Conservation (phyloP, 495 filamentous ascomycete genomes). For the Beverwykella pulmonaria region DNA sequence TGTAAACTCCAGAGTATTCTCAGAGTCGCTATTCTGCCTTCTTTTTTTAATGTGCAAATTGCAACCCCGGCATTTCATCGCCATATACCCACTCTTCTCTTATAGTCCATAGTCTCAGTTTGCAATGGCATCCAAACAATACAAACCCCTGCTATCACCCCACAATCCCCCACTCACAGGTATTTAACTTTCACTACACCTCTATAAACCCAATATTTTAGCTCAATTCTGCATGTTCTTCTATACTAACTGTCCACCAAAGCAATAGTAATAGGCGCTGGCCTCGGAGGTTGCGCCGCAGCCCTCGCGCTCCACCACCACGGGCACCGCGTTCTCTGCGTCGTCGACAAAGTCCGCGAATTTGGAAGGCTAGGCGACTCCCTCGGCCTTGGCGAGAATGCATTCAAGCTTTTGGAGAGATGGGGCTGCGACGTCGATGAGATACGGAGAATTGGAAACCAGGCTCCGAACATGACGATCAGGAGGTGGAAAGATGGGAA, state of each 20-base stretch:
- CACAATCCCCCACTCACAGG: conserved; percentile 33
- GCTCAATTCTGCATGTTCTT: neutral
- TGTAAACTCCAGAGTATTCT: too few relatives aligned
- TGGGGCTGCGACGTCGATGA: conserved; percentile 54
- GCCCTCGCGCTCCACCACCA: conserved; percentile 57
- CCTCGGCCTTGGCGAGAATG: conserved; percentile 56
- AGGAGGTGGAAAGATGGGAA: conserved; percentile 49
- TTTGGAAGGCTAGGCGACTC: conserved; percentile 58
- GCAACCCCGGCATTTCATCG: too few relatives aligned
- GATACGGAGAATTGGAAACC: conserved; percentile 56
- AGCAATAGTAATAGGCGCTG: conserved; percentile 58
- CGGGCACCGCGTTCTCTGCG: conserved; percentile 51
- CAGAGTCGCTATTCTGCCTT: neutral
- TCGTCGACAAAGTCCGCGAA: conserved; percentile 54
- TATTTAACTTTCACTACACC: neutral
- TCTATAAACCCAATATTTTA: neutral
- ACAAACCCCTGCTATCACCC: conserved; percentile 6
- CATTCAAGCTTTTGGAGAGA: conserved; percentile 53
- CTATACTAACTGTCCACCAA: neutral
- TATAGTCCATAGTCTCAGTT: neutral
- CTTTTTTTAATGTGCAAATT: too few relatives aligned
- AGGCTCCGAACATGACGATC: conserved; percentile 58
- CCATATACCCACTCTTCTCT: too few relatives aligned
- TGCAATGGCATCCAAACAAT: neutral
- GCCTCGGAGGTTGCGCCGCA: conserved; percentile 58